These are phyloP conservation scores for Fusarium sp. DNA, from an alignment of 2,329 filamentous ascomycete genomes.

Conservation along the genomic window DNA sequence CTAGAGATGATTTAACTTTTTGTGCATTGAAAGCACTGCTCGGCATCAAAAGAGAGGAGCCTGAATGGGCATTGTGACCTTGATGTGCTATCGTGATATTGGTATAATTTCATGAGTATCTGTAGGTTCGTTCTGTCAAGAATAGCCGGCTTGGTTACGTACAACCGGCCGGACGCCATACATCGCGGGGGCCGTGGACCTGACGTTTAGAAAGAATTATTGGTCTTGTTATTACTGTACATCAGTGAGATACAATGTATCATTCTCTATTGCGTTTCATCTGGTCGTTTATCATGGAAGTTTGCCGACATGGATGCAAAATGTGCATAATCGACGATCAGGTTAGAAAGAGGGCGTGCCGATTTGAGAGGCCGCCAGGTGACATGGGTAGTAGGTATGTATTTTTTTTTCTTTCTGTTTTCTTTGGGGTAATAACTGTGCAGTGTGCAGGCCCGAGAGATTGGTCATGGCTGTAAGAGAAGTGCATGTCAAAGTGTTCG, in stretches of 20 bases:
- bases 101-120: background rate
- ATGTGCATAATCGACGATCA: conserved; percentile 34
- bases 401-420: background rate
- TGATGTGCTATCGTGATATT: conserved; percentile 1
- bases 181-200: background rate
- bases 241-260: background rate
- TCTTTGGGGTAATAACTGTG: too few relatives aligned
- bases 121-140: background rate
- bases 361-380: conserved; percentile 25
- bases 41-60: conserved; percentile 1
- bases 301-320: background rate
- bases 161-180: background rate
- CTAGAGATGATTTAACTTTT: conserved; percentile 2
- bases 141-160: conserved; percentile 10
- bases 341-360: conserved; percentile 16
- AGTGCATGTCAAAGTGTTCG: background rate
- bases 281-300: background rate
- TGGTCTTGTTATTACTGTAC: background rate
- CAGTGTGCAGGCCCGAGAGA: background rate
- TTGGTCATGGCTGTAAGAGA: conserved; percentile 1
- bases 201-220: background rate
- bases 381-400: background rate
- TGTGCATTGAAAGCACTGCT: background rate
- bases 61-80: conserved; percentile 1
- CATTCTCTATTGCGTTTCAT: background rate